phyloP scores from a whole-genome alignment of 768 basidiomycete genomes.

The Leccinellum albellum region DNA sequence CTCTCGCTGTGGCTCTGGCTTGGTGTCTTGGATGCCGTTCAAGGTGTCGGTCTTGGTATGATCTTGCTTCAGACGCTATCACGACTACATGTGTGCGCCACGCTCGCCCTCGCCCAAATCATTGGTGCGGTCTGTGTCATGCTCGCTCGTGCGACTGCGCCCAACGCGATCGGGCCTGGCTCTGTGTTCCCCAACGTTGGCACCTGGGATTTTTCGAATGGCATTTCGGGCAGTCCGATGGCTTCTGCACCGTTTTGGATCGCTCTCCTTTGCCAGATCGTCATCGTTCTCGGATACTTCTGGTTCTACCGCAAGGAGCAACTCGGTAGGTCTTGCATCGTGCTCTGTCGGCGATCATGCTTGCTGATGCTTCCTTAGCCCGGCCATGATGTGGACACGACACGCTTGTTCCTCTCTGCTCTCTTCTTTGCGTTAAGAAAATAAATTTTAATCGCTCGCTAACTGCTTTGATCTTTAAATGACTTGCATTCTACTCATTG shows the following conservation, averaged over 20 bases:
- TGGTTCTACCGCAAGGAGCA: conserved; percentile 98
- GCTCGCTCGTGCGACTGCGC: conserved; percentile 87
- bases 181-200: conserved; percentile 91
- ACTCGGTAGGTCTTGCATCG: conserved; percentile 48
- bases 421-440: neutral
- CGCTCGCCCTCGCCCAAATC: conserved; percentile 85
- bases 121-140: conserved; percentile 90
- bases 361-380: conserved; percentile 4
- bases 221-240: conserved; percentile 74
- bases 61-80: conserved; percentile 90
- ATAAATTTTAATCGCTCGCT: neutral
- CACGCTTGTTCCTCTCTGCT: neutral
- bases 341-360: no score
- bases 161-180: conserved; percentile 83
- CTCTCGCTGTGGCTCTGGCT: conserved; percentile 93
- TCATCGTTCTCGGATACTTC: conserved; percentile 90
- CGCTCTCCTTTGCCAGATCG: conserved; percentile 70
- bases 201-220: conserved; percentile 82
- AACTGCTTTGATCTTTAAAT: neutral
- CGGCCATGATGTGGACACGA: conserved; percentile 8
- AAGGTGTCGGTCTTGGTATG: conserved; percentile 92
- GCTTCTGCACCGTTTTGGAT: conserved; percentile 86
- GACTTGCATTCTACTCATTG: conserved; percentile 1
- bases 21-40: conserved; percentile 89
- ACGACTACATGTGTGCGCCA: conserved; percentile 90